A percentile compares a stretch with the other conserved stretches of the same genome.
These are phyloP conservation scores for Lentithecium fluviatile DNA, from an alignment of 495 filamentous ascomycete genomes.

Conservation along the genomic window DNA sequence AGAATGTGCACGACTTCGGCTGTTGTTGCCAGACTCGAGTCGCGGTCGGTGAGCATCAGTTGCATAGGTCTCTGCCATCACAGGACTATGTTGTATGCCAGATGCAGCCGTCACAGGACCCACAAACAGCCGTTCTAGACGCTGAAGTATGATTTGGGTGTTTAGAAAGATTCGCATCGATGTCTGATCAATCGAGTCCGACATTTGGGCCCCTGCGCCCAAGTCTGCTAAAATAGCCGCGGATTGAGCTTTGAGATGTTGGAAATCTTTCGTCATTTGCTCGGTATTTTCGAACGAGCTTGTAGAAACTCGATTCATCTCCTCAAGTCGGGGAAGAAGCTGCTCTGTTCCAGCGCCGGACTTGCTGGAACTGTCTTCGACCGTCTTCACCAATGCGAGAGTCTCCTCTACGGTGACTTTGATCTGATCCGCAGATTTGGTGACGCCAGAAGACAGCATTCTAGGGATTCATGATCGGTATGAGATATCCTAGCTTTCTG, in stretches of 20 bases:
- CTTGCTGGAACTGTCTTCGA: neutral
- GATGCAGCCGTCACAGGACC: neutral
- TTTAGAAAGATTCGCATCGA: neutral
- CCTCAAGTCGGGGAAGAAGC: neutral
- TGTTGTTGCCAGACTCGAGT: neutral
- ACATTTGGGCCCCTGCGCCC: neutral
- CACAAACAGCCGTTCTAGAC: neutral
- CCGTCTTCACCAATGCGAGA: neutral
- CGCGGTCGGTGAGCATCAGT: neutral
- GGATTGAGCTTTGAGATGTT: conserved; percentile 14
- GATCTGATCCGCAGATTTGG: neutral
- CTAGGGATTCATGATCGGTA: neutral
- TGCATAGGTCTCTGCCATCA: neutral
- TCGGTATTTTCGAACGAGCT: conserved; percentile 1
- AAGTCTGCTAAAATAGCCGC: neutral
- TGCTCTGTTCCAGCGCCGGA: neutral
- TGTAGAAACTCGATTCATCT: neutral
- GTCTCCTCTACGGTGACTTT: neutral
- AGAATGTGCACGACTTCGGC: neutral
- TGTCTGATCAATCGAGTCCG: neutral
- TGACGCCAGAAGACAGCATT: neutral
- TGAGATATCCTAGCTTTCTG: neutral
- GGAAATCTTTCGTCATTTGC: conserved; percentile 2
- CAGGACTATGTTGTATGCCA: neutral
- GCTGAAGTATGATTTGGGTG: neutral